Conservation (phyloP, 2,329 filamentous ascomycete genomes). For the Pestalotiopsis sp. region DNA sequence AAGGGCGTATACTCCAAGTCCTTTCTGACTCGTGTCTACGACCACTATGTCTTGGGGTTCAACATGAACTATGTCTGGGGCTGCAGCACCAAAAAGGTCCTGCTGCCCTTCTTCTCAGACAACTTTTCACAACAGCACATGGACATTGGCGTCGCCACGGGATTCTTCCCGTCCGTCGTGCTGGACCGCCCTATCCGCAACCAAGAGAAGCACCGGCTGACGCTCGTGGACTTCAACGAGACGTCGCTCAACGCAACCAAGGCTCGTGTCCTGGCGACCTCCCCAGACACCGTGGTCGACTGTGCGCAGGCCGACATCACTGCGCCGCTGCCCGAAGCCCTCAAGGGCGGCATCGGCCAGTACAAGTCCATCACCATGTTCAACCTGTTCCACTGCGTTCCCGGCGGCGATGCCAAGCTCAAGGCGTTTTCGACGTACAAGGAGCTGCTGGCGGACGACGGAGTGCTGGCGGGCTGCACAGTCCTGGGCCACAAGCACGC, state of each 20-base stretch:
- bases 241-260: constrained; percentile 33
- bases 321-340: constrained; percentile 29
- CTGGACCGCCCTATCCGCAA: constrained; percentile 21
- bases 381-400: constrained; percentile 45
- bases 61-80: constrained; percentile 39
- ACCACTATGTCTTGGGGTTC: constrained; percentile 35
- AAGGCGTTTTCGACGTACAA: constrained; percentile 34
- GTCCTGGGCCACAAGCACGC: constrained; percentile 34
- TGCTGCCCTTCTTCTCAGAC: constrained; percentile 36
- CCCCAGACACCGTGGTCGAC: constrained; percentile 23
- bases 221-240: constrained; percentile 39
- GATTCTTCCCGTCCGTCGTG: constrained; percentile 37
- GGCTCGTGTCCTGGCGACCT: constrained; percentile 24
- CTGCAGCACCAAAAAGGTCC: constrained; percentile 31
- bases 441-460: constrained; percentile 33
- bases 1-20: constrained; percentile 9
- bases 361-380: constrained; percentile 48
- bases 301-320: constrained; percentile 39
- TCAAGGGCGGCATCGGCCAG: constrained; percentile 25
- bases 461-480: constrained; percentile 40
- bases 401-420: constrained; percentile 32
- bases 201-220: constrained; percentile 28
- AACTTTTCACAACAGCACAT: constrained; percentile 39
- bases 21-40: constrained; percentile 26
- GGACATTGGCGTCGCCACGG: constrained; percentile 42